Base-by-base conservation (phyloP, 2,329 filamentous ascomycete genomes). In the Penicillium sp. region DNA sequence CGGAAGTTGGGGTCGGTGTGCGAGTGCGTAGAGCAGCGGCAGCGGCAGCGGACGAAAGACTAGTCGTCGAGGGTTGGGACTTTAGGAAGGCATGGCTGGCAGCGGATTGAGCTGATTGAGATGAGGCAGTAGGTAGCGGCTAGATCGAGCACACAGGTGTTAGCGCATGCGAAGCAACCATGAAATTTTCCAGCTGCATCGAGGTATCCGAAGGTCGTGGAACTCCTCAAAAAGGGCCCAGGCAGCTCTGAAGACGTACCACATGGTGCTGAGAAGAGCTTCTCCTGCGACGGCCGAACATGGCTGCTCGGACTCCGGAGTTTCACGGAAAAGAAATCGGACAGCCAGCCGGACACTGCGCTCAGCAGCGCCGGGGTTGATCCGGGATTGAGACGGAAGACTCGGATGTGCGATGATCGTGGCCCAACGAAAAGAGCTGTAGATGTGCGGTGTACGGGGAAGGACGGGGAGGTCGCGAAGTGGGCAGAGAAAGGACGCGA, bases 21-120 rank as follows among this genome's bases (percentile, higher is more conserved):
- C 87, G 82, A 40, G 86, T 87, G 65, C 86, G 84, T 50, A 97
- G 79, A 41, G 91, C 91, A 25, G 90, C 84, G 13, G 89, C 90
- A 6, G 92, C 91, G 10, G 92, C 92, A 6, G 91, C 88, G 31
- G 87, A 86, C 35, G 91, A 95, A 38, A 95, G 78, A 50, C 82
- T 83, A 52, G 75, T 76, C 69, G 80, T 81, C 60, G 84, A 80
- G 60, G 80, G 71, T 68, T 81, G 79, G 64, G 79, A 83, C 60
- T 81, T 83, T 65, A 86, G 79, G 71, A 92, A 95, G 50, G 90
- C 91, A 68, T 88, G 86, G 53, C 83, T 83, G 52, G 91, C 90
- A 49, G 89, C 89, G 41, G 87, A 84, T 47, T 90, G 82, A 50
- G 89, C 90, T 63, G 84, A 85, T 48, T 87, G 84, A 44, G 83